Conservation (phyloP, 2,329 filamentous ascomycete genomes). For the Trichoderma atrobrunneum region DNA sequence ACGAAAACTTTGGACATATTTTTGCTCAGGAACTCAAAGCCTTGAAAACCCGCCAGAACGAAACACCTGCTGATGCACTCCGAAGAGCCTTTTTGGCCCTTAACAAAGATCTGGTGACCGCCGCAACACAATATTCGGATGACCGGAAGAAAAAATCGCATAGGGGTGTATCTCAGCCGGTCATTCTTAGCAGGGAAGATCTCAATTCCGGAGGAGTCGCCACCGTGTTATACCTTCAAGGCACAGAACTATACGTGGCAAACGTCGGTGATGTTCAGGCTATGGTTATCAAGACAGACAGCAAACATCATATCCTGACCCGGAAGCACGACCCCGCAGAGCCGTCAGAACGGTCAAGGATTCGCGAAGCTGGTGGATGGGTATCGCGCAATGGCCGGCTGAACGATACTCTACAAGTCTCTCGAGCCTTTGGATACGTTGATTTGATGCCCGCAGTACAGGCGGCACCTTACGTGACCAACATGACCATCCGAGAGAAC, state of each 20-base stretch:
- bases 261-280: constrained; percentile 96
- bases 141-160: constrained; percentile 66
- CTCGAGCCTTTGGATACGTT: constrained; percentile 90
- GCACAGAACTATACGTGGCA: constrained; percentile 87
- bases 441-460: constrained; percentile 90
- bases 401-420: constrained; percentile 88
- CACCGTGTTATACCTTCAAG: constrained; percentile 84
- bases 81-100: constrained; percentile 81
- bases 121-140: constrained; percentile 76
- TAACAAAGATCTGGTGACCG: constrained; percentile 90
- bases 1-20: constrained; percentile 88
- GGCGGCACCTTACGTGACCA: constrained; percentile 79
- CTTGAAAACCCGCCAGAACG: constrained; percentile 62
- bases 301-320: constrained; percentile 78
- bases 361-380: constrained; percentile 91
- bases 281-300: constrained; percentile 89
- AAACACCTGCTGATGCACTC: constrained; percentile 79
- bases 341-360: constrained; percentile 76
- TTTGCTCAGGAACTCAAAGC: constrained; percentile 79
- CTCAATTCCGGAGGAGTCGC: constrained; percentile 87
- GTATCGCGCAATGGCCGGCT: constrained; percentile 92
- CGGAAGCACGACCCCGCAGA: constrained; percentile 92
- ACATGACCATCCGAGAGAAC: constrained; percentile 75
- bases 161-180: constrained; percentile 67
- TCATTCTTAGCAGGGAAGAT: constrained; percentile 84